Evolutionary conservation across 169 alveolate species (phyloP).

Genomic region (Cyclospora cayetanensis): DNA sequence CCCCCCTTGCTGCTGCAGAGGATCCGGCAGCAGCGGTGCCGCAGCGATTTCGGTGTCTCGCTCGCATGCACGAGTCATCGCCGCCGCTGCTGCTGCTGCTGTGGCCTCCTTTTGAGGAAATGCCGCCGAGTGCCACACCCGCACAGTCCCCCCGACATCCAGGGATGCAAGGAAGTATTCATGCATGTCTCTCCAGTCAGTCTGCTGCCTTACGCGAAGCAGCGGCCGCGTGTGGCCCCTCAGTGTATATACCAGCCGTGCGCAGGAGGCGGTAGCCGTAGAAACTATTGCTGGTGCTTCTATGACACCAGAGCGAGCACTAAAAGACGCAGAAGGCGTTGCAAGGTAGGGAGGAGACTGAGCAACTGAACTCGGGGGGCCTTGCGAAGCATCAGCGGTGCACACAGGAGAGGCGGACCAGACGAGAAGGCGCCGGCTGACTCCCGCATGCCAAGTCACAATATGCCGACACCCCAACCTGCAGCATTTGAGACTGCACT

Average conservation of each 20-base stretch:
- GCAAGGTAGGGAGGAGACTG: neutral
- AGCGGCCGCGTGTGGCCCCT: conserved; percentile 13
- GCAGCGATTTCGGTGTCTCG: neutral
- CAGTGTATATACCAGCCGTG: neutral
- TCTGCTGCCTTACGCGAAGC: conserved; percentile 20
- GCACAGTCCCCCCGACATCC: neutral
- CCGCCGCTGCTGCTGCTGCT: conserved; percentile 23
- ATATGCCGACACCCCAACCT: neutral
- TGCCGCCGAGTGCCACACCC: conserved; percentile 17
- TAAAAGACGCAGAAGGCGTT: neutral
- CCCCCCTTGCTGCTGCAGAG: neutral
- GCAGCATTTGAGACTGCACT: neutral
- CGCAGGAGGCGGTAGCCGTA: neutral
- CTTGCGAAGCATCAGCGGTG: no score
- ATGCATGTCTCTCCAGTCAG: neutral
- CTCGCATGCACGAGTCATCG: neutral
- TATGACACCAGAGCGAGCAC: neutral
- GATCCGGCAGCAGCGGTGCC: neutral
- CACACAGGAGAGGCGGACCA: no score
- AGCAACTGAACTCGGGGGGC: neutral
- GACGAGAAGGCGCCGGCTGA: neutral
- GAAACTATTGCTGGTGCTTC: neutral
- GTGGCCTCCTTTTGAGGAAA: neutral
- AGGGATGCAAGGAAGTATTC: neutral
- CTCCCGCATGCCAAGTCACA: neutral